A percentile compares a stretch with the other conserved stretches of the same genome.
phyloP scores from a whole-genome alignment of 2,329 filamentous ascomycete genomes.

The Talaromyces amestolkiae region DNA sequence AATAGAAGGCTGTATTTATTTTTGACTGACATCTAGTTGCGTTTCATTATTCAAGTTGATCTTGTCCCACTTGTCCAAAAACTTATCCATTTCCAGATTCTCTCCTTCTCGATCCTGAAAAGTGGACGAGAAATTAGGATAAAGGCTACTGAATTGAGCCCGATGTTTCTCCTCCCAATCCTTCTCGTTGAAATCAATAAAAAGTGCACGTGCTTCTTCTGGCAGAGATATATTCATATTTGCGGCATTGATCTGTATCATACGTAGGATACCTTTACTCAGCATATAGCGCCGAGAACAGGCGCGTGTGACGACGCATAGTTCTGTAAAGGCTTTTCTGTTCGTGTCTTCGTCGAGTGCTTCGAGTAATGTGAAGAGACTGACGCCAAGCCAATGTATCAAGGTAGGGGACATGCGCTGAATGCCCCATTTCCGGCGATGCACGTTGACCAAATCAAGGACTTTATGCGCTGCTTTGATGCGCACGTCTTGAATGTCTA shows the following conservation, averaged over 20 bases:
- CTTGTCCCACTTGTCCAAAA: constrained; percentile 12
- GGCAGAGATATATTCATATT: constrained; percentile 6
- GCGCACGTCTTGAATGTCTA: constrained; percentile 2
- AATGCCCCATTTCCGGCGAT: constrained; percentile 8
- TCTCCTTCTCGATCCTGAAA: background rate
- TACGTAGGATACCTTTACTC: constrained; percentile 7
- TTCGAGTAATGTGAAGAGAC: background rate
- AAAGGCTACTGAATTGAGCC: background rate
- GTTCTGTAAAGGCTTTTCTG: constrained; percentile 4
- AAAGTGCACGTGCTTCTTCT: constrained; percentile 3
- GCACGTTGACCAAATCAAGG: background rate
- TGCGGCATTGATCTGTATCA: constrained; percentile 3
- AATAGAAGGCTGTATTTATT: background rate
- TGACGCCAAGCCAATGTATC: constrained; percentile 2
- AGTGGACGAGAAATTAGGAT: constrained; percentile 1
- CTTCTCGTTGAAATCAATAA: constrained; percentile 6
- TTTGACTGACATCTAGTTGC: background rate
- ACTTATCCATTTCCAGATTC: background rate
- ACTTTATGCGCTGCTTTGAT: background rate
- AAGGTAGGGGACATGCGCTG: constrained; percentile 6
- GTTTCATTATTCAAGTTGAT: background rate
- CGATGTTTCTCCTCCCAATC: constrained; percentile 2
- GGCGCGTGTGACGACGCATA: background rate
- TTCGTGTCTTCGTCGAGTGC: background rate
- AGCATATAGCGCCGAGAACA: background rate